Evolutionary conservation across 2,329 filamentous ascomycete species (phyloP).

Genomic region (Paramyrothecium roridum): DNA sequence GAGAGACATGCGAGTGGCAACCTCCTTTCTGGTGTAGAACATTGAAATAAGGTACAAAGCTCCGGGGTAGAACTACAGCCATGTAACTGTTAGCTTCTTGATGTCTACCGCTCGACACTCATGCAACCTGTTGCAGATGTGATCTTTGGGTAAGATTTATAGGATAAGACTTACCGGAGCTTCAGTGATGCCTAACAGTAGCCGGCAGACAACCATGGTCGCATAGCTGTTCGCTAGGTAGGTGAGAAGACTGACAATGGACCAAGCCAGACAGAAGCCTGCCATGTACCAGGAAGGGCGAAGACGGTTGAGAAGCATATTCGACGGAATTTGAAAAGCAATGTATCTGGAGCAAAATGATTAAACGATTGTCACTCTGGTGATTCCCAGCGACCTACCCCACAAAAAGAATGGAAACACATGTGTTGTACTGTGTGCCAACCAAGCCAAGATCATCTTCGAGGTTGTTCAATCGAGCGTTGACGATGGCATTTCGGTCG

Average conservation of each 20-base stretch:
- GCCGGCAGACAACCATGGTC: constrained; percentile 23
- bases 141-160: too few species aligned
- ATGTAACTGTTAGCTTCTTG: not conserved
- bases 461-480: not conserved
- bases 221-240: constrained; percentile 23
- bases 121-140: too few species aligned
- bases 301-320: constrained; percentile 34
- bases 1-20: constrained; percentile 55
- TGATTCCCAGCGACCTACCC: not conserved
- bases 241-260: constrained; percentile 22
- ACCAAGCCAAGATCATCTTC: constrained; percentile 9
- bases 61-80: constrained; percentile 25
- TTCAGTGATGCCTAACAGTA: constrained; percentile 29
- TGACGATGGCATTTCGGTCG: constrained; percentile 1
- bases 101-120: not conserved
- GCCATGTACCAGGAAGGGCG: constrained; percentile 32
- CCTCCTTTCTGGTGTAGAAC: constrained; percentile 60
- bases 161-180: constrained; percentile 18
- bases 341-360: constrained; percentile 50
- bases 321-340: constrained; percentile 43
- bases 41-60: constrained; percentile 26
- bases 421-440: constrained; percentile 12
- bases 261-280: constrained; percentile 30
- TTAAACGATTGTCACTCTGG: too few species aligned
- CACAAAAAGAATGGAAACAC: constrained; percentile 15